Evolutionary conservation across 78 protist genomes (phyloP).

Genomic region (Bodo saltans): DNA sequence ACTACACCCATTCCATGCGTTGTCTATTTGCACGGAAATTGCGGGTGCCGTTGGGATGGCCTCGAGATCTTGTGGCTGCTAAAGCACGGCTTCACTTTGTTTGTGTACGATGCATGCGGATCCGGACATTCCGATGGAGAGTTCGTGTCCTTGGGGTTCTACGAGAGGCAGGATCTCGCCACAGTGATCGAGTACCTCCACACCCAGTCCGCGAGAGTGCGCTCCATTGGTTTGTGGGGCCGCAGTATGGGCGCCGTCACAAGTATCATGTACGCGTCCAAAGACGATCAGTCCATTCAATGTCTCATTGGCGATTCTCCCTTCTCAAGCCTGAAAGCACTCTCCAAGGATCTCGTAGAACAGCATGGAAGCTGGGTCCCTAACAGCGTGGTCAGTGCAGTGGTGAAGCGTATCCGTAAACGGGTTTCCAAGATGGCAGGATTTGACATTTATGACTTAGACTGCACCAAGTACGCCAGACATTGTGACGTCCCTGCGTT

Average conservation of each 20-base stretch:
- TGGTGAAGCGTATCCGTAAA: slow-evolving; percentile 10
- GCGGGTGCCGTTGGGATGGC: slow-evolving; percentile 35
- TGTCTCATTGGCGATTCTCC: slow-evolving; percentile 48
- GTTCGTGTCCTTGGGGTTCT: slow-evolving; percentile 37
- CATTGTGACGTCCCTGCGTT: slow-evolving; percentile 26
- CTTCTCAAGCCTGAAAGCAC: slow-evolving; percentile 10
- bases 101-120: slow-evolving; percentile 31
- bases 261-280: slow-evolving; percentile 26
- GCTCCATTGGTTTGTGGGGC: slow-evolving; percentile 45
- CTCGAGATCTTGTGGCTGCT: slow-evolving; percentile 17
- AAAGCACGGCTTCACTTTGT: slow-evolving; percentile 25
- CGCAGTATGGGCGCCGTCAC: slow-evolving; percentile 52
- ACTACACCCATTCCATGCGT: slow-evolving; percentile 52
- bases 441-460: slow-evolving; percentile 28
- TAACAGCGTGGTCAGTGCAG: neutral
- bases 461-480: slow-evolving; percentile 17
- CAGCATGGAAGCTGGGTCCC: slow-evolving; percentile 27
- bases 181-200: slow-evolving; percentile 23
- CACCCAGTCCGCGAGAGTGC: neutral
- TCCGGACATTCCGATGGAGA: slow-evolving; percentile 40
- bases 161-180: slow-evolving; percentile 34
- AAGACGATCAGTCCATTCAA: slow-evolving; percentile 25
- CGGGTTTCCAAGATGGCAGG: neutral
- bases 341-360: slow-evolving; percentile 29
- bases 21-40: slow-evolving; percentile 49